A percentile compares a stretch with the other conserved stretches of the same genome.
Evolutionary conservation across 345 rosid genomes (phyloP).

Genomic region (Eucalyptus microcorys): DNA sequence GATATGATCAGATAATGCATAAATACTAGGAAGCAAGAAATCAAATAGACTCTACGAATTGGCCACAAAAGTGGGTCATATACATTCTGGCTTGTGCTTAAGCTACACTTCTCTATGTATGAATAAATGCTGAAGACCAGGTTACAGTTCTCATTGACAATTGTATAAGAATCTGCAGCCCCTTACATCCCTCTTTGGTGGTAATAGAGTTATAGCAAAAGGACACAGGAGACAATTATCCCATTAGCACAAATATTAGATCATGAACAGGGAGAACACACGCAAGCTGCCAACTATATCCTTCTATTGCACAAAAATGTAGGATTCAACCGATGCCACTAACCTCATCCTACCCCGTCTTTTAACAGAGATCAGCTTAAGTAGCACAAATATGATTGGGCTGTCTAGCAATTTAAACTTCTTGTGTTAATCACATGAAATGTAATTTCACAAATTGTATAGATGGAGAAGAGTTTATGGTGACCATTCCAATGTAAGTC

Average conservation of each 20-base stretch:
- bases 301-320: not conserved
- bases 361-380: not conserved
- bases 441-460: not conserved
- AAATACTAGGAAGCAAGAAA: not conserved
- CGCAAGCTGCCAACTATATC: not conserved
- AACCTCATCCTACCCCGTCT: not conserved
- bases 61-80: not conserved
- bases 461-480: not conserved
- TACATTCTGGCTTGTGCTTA: not conserved
- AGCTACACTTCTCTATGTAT: not conserved
- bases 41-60: not conserved
- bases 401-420: not conserved
- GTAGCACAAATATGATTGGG: not conserved
- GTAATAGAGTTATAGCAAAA: not conserved
- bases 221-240: not conserved
- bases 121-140: not conserved
- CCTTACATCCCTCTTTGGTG: not conserved
- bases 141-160: not conserved
- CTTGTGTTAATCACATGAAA: not conserved
- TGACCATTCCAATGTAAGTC: not conserved
- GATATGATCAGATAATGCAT: not conserved
- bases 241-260: not conserved
- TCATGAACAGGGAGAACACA: not conserved
- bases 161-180: not conserved
- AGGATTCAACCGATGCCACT: not conserved